These are phyloP conservation scores for Fragaria vesca DNA, from an alignment of 306 rosid species.

Conservation along the genomic window DNA sequence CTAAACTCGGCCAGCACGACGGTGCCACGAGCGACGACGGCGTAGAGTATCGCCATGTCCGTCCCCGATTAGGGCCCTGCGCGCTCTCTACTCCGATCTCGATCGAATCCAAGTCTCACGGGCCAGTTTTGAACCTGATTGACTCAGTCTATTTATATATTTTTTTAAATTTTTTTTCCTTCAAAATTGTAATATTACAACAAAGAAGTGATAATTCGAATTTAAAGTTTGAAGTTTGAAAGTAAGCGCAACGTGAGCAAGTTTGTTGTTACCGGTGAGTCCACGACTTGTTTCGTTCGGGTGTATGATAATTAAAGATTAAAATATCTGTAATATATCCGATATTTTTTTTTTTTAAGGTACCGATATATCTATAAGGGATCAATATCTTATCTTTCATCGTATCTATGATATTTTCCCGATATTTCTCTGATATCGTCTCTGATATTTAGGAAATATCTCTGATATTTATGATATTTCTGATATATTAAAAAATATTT, in stretches of 20 bases:
- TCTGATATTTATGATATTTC: too few relatives aligned
- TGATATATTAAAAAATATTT: too few relatives aligned
- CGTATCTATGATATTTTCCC: too few relatives aligned
- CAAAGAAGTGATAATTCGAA: background rate
- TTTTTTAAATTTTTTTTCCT: background rate
- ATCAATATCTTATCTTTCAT: too few relatives aligned
- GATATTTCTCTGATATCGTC: too few relatives aligned
- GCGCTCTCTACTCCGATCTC: constrained; percentile 32
- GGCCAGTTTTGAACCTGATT: constrained; percentile 15
- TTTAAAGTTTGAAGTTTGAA: background rate
- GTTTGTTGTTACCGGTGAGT: constrained; percentile 34
- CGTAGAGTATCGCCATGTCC: constrained; percentile 91
- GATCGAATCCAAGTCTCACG: constrained; percentile 26
- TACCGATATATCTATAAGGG: too few relatives aligned
- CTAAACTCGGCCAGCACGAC: constrained; percentile 93
- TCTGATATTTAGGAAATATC: too few relatives aligned
- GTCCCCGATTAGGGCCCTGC: constrained; percentile 10
- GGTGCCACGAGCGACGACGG: constrained; percentile 87
- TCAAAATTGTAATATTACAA: background rate
- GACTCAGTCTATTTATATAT: background rate
- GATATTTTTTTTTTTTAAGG: too few relatives aligned
- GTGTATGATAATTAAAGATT: too few relatives aligned
- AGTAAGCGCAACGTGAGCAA: background rate
- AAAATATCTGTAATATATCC: too few relatives aligned
- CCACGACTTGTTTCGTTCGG: background rate